Base-by-base conservation (phyloP, 306 rosid genomes). In the Aeschynomene evenia region DNA sequence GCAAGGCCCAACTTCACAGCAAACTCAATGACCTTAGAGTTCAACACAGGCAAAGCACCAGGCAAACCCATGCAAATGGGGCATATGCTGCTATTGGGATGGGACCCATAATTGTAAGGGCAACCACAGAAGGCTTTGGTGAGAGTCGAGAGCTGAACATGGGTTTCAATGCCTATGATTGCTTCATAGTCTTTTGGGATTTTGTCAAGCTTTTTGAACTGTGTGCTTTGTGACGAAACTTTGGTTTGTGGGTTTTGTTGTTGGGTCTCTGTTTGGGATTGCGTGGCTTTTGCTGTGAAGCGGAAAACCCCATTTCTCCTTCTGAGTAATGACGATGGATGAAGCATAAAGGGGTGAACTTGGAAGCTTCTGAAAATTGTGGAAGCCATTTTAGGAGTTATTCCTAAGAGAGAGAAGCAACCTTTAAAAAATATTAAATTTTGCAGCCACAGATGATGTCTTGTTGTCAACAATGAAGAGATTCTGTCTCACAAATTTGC, bases 31-130 rank as follows among this genome's bases (percentile, higher is more conserved):
- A 87, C 85, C 82, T 81, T 94, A 22, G 89, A 81, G 77, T 88
- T 94, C 81, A 94, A 59, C 75, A 94, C 94, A 2, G 96, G 96
- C 43, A 94, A 79, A 71, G 98, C 87, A 39, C 99, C 97, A 7
- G 99, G 99, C 52, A 94, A 82, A 19, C 98, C 98, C 98, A 94
- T 88, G 58, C 98, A 94, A 78, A 90, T 77, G 33, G 97, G 95
- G 77, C 98, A 94, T 1, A 94, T 60, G 24, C 59, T 84, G 34
- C 86, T 84, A 72, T 94, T 90, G 9, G 98, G 98, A 9, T 42
- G 72, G 51, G 95, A 82, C 13, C 97, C 97, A 75, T 88, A 90
- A 80, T 19, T 82, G 80, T 90, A 90, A 48, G 96, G 95, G 62
- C 96, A 94, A 20, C 83, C 68, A 64, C 96, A 94, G 51, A 94